Evolutionary conservation across 345 rosid genomes (phyloP).

Genomic region (Ceriops zippeliana): DNA sequence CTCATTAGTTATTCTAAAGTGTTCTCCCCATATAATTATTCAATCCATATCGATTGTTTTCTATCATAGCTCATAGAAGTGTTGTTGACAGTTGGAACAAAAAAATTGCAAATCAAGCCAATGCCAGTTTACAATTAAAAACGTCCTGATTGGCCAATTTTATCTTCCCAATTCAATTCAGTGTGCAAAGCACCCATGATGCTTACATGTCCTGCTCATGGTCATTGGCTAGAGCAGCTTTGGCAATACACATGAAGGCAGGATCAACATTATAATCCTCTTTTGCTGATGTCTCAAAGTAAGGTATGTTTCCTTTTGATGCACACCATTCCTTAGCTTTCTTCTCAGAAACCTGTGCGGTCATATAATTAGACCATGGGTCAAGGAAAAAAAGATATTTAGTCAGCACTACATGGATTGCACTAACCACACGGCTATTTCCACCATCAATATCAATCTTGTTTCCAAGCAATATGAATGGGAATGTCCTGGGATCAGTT

Average conservation of each 20-base stretch:
- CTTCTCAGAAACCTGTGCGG: constrained; percentile 82
- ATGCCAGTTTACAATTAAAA: background rate
- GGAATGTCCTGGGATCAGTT: constrained; percentile 65
- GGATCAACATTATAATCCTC: constrained; percentile 89
- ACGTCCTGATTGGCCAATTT: background rate
- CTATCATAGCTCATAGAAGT: background rate
- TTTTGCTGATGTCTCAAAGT: constrained; percentile 95
- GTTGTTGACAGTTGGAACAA: background rate
- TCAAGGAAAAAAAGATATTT: background rate
- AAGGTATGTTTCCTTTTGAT: constrained; percentile 78
- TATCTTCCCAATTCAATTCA: background rate
- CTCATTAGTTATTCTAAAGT: background rate
- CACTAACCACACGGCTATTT: constrained; percentile 92
- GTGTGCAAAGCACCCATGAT: background rate
- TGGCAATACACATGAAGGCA: constrained; percentile 73
- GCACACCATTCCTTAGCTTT: constrained; percentile 98
- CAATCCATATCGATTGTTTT: background rate
- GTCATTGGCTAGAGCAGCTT: constrained; percentile 77
- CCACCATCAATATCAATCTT: constrained; percentile 99
- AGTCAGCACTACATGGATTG: background rate
- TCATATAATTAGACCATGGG: constrained; percentile 5
- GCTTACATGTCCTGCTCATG: constrained; percentile 89
- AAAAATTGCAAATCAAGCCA: background rate
- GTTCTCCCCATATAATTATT: background rate
- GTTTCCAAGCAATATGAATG: constrained; percentile 90